Base-by-base conservation (phyloP, 352 stramenopile species). In the Phytophthora cryptogea region DNA sequence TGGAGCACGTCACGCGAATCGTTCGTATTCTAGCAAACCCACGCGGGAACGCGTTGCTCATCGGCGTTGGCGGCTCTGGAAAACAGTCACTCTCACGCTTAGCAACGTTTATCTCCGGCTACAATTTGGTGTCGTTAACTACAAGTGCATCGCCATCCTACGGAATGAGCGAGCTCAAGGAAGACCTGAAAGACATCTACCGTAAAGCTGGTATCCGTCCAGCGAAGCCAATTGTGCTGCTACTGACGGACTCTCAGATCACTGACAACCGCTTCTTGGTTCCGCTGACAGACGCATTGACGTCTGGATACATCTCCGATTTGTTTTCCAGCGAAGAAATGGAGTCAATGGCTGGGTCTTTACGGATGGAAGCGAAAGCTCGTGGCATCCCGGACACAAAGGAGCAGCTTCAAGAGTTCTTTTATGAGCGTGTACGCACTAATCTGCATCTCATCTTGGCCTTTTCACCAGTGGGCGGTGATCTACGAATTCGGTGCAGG, bases 51-150 rank as follows among this genome's bases (percentile, higher is more conserved):
- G 86, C 86, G 8, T 72, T 98, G 30, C 68, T 97, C 20, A 92
- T 94, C 28, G 87, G 86, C 4, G 87, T 94, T 8, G 87, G 87
- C 36, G 87, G 87, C 0, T 92, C 80, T 1, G 92, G 90, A 3
- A 98, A 97, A 65, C 92, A 97, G 56, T 97, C 85, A 4, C 78
- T 98, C 1, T 85, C 86, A n/a, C 88, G 89, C 6, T 70, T 98
- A 5, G 87, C 92, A n/a, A 60, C 83, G 0, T 97, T 97, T 56
- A 95, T 97, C 28, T 90, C 80, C 52, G 83, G 85, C 5, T 93
- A 86, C 51, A 63, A 37, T 26, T 68, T 97, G 7, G 50, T 73
- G n/a, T 79, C 89, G 3, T 62, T 97, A 4, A 80, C 67, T 10
- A 81, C 83, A 8, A 83, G 72, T 27, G 61, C 80, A 1, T 72